Evolutionary conservation across 495 filamentous ascomycete species (phyloP).

Genomic region (Penicillium cinerascens): DNA sequence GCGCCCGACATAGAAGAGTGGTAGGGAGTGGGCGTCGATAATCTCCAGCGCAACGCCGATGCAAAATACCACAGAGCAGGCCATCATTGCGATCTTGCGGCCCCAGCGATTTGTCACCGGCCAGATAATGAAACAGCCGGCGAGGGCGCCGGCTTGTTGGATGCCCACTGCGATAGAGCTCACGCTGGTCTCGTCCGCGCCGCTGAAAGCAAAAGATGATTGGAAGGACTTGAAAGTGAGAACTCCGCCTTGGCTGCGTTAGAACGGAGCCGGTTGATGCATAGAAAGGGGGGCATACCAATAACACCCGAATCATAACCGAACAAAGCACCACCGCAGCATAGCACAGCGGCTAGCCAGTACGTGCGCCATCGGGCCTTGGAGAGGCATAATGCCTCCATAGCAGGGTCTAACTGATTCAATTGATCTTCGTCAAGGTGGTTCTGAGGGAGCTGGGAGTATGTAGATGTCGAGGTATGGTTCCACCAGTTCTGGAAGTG

Average conservation of each 20-base stretch:
- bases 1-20: constrained; percentile 44
- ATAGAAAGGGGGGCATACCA: constrained; percentile 22
- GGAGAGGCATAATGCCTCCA: constrained; percentile 27
- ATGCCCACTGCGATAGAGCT: constrained; percentile 45
- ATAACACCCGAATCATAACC: constrained; percentile 47
- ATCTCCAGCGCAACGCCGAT: constrained; percentile 45
- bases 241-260: constrained; percentile 36
- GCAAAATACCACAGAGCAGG: constrained; percentile 45
- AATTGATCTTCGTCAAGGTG: constrained; percentile 1
- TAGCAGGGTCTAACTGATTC: background rate
- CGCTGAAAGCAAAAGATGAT: constrained; percentile 36
- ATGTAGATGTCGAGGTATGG: constrained; percentile 2
- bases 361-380: constrained; percentile 45
- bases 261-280: background rate
- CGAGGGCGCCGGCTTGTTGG: constrained; percentile 46
- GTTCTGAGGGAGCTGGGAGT: constrained; percentile 14
- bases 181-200: constrained; percentile 33
- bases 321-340: constrained; percentile 43
- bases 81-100: constrained; percentile 41
- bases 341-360: constrained; percentile 49
- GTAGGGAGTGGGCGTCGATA: constrained; percentile 39
- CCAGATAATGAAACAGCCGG: constrained; percentile 50
- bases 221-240: constrained; percentile 47
- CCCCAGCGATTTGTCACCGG: constrained; percentile 44
- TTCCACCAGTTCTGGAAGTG: constrained; percentile 12